phyloP scores from a whole-genome alignment of 2,329 filamentous ascomycete genomes.

The Rhexocercosporidium sp. region DNA sequence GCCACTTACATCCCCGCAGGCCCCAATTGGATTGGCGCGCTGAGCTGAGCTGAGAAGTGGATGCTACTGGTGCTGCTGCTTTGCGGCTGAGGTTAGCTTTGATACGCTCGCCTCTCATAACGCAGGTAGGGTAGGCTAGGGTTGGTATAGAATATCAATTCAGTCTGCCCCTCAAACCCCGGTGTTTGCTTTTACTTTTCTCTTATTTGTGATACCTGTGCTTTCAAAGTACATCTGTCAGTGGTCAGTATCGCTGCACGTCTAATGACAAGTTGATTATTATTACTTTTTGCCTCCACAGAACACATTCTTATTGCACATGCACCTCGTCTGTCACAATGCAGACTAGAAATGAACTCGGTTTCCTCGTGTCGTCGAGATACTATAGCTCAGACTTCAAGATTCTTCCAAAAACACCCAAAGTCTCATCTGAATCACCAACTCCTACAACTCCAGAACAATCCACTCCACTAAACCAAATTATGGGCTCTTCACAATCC shows the following conservation, averaged over 20 bases:
- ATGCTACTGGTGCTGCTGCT: not conserved
- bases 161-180: not conserved
- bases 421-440: not conserved
- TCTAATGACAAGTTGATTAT: not conserved
- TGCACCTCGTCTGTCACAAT: not conserved
- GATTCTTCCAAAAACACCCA: not conserved
- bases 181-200: not conserved
- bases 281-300: constrained; percentile 19
- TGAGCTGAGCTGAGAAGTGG: constrained; percentile 19
- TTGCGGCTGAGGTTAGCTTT: constrained; percentile 14
- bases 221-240: not conserved
- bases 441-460: constrained; percentile 2
- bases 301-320: not conserved
- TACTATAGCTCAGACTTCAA: not conserved
- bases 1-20: not conserved
- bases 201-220: not conserved
- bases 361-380: not conserved
- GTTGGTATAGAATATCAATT: not conserved
- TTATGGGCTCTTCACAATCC: not conserved
- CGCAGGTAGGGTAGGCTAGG: no score
- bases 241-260: not conserved
- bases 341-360: not conserved
- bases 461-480: not conserved
- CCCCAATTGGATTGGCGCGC: constrained; percentile 2
- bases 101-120: not conserved